phyloP scores from a whole-genome alignment of 108 stramenopile species.

The Cyclotella sp. region DNA sequence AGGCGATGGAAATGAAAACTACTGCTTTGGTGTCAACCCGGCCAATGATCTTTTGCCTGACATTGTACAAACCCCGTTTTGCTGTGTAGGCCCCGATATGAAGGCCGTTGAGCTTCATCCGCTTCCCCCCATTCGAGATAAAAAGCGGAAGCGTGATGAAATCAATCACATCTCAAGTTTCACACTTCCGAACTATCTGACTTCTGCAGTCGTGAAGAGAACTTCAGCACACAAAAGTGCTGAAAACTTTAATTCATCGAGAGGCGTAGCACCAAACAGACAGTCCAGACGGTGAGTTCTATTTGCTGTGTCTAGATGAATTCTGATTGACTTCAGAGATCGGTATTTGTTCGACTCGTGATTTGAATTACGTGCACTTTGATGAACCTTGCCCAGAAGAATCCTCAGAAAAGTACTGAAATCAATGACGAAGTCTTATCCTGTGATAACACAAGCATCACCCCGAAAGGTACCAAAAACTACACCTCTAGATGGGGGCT shows the following conservation, averaged over 20 bases:
- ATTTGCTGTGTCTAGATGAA: no score
- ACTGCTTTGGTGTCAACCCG: neutral
- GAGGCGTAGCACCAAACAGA: neutral
- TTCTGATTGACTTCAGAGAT: neutral
- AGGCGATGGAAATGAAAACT: neutral
- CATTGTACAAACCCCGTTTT: constrained; percentile 11
- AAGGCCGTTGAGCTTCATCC: neutral
- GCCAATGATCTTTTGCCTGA: neutral
- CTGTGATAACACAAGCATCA: neutral
- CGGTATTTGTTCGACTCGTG: neutral
- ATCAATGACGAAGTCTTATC: constrained; percentile 19
- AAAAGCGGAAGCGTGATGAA: neutral
- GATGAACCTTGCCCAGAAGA: neutral
- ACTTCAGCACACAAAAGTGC: neutral
- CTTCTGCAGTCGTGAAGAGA: neutral
- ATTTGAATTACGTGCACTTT: neutral
- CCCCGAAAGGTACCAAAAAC: constrained; percentile 11
- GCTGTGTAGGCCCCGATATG: constrained; percentile 5
- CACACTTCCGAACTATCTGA: no score
- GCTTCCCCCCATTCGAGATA: neutral
- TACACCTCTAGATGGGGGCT: constrained; percentile 22
- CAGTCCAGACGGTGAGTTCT: neutral
- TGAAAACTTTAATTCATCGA: neutral
- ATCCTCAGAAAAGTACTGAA: constrained; percentile 13
- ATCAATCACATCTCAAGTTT: neutral